Evolutionary conservation across 2,329 filamentous ascomycete species (phyloP).

Genomic region (Mycosphaerella sp.): DNA sequence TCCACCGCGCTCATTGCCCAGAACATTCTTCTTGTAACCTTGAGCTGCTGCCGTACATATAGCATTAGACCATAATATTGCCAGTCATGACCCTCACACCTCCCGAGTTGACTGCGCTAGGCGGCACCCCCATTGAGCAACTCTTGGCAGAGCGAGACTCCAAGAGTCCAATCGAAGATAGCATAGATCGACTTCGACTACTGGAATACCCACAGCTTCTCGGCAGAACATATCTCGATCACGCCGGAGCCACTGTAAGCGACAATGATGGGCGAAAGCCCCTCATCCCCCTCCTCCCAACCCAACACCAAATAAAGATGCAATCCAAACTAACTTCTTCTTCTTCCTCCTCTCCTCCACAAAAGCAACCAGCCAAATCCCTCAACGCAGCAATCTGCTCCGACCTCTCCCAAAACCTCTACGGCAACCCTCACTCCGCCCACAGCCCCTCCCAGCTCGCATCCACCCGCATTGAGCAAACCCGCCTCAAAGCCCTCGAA

Average conservation of each 20-base stretch:
- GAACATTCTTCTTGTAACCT: background rate
- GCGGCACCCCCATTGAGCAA: conserved; percentile 10
- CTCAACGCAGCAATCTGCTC: conserved; percentile 68
- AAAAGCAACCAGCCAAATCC: conserved; percentile 53
- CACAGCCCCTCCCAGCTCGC: conserved; percentile 74
- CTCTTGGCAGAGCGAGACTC: conserved; percentile 12
- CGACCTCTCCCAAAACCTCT: conserved; percentile 70
- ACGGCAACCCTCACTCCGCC: conserved; percentile 85
- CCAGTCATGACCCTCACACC: conserved; percentile 1
- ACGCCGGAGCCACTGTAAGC: conserved; percentile 69
- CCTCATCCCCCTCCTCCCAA: too few relatives aligned
- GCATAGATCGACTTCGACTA: conserved; percentile 42
- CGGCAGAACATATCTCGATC: conserved; percentile 64
- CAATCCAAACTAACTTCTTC: conserved; percentile 7
- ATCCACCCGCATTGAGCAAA: conserved; percentile 66
- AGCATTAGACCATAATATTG: background rate
- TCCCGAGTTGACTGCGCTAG: background rate
- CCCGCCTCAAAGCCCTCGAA: conserved; percentile 62
- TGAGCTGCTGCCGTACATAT: background rate
- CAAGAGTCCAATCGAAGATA: conserved; percentile 28
- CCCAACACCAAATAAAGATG: too few relatives aligned
- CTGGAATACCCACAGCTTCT: conserved; percentile 42
- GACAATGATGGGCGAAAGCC: background rate
- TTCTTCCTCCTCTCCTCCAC: too few relatives aligned
- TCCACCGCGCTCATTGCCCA: background rate